A percentile compares a stretch with the other conserved stretches of the same genome.
Evolutionary conservation across 2,329 filamentous ascomycete species (phyloP).

Genomic region (Verticillium isaacii): DNA sequence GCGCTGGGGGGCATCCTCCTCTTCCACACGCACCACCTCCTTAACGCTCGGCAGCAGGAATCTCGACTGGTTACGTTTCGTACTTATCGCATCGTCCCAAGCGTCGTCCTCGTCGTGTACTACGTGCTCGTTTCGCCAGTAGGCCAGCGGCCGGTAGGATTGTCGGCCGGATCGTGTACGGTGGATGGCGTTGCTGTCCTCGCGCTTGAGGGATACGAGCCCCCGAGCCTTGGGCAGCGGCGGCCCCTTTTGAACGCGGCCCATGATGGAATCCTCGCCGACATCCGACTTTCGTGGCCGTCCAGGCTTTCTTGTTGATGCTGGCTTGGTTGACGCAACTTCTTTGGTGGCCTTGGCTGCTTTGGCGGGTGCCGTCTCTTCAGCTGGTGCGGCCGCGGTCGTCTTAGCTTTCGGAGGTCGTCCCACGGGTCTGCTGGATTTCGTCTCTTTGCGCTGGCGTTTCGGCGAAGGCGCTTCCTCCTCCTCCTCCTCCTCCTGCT

Average conservation of each 20-base stretch:
- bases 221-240: slow-evolving; percentile 52
- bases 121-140: slow-evolving; percentile 80
- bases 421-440: slow-evolving; percentile 5
- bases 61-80: slow-evolving; percentile 18
- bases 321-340: not conserved
- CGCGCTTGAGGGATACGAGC: slow-evolving; percentile 46
- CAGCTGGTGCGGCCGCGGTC: slow-evolving; percentile 14
- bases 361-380: slow-evolving; percentile 12
- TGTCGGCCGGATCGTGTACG: slow-evolving; percentile 72
- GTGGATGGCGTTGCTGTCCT: slow-evolving; percentile 44
- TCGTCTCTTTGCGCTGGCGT: slow-evolving; percentile 13
- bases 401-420: slow-evolving; percentile 7
- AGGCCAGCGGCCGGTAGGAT: slow-evolving; percentile 74
- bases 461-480: slow-evolving; percentile 9
- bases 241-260: slow-evolving; percentile 45
- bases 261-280: slow-evolving; percentile 40
- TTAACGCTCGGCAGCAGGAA: slow-evolving; percentile 69
- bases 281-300: slow-evolving; percentile 33
- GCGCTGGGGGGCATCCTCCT: slow-evolving; percentile 33
- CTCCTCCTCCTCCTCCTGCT: slow-evolving; percentile 8
- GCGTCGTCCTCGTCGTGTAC: slow-evolving; percentile 56
- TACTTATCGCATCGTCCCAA: slow-evolving; percentile 15
- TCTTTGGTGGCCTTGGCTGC: slow-evolving; percentile 11
- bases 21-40: slow-evolving; percentile 71
- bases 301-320: slow-evolving; percentile 18